Percentiles rank a stretch among this genome's conserved stretches.
These are phyloP conservation scores for Sporobolomyces roseus DNA, from an alignment of 768 basidiomycete species.

Conservation along the genomic window DNA sequence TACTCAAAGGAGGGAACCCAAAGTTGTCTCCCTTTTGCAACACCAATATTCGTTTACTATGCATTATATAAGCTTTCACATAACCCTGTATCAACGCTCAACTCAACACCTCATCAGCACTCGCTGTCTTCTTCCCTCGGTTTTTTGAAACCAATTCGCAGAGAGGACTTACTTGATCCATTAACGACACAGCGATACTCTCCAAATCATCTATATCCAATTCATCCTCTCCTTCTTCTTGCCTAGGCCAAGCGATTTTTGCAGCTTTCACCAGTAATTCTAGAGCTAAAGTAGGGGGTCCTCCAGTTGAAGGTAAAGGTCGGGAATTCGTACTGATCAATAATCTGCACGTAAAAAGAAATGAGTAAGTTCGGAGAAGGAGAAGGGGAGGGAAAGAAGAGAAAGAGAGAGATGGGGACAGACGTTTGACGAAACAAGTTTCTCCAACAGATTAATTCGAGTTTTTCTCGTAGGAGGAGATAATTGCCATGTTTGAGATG, in stretches of 20 bases:
- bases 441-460: slow-evolving; percentile 45
- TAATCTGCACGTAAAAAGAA: not conserved
- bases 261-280: slow-evolving; percentile 33
- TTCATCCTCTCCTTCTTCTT: not conserved
- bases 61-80: slow-evolving; percentile 45
- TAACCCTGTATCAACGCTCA: slow-evolving; percentile 37
- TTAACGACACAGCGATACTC: slow-evolving; percentile 38
- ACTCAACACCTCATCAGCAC: not conserved
- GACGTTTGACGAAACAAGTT: slow-evolving; percentile 48
- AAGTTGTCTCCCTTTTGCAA: slow-evolving; percentile 40
- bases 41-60: slow-evolving; percentile 41
- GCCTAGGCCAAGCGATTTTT: slow-evolving; percentile 4
- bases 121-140: too few species aligned
- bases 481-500: slow-evolving; percentile 40
- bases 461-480: slow-evolving; percentile 43
- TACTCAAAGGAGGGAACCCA: slow-evolving; percentile 41
- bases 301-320: slow-evolving; percentile 14
- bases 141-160: too few species aligned
- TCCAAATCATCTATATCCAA: slow-evolving; percentile 45
- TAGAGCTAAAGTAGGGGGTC: slow-evolving; percentile 40
- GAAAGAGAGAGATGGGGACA: not conserved
- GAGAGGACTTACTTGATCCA: slow-evolving; percentile 42
- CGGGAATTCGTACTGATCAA: slow-evolving; percentile 15
- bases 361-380: too few species aligned
- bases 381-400: not conserved